Conservation (phyloP, 2,329 filamentous ascomycete genomes). For the Scedosporium minutisporum region DNA sequence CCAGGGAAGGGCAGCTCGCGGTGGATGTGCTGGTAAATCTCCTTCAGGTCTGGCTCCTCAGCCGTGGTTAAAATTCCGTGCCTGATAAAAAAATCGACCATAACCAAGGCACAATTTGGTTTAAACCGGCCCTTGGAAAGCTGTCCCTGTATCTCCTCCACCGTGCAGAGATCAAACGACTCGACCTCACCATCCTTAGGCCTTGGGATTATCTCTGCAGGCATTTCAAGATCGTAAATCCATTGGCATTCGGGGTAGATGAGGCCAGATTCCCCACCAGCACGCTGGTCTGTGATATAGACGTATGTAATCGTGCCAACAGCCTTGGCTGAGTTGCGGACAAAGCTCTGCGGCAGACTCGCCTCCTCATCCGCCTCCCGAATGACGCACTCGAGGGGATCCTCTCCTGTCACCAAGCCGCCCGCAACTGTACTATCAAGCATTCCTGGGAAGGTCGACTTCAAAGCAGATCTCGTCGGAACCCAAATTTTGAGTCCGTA, state of each 20-base stretch:
- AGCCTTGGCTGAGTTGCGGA: slow-evolving; percentile 48
- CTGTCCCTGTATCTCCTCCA: slow-evolving; percentile 65
- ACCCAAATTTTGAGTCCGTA: slow-evolving; percentile 73
- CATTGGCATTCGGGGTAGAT: slow-evolving; percentile 89
- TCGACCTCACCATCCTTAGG: slow-evolving; percentile 87
- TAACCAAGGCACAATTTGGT: slow-evolving; percentile 76
- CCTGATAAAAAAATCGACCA: slow-evolving; percentile 84
- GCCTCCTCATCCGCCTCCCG: slow-evolving; percentile 88
- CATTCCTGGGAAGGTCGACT: slow-evolving; percentile 85
- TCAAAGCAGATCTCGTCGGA: slow-evolving; percentile 62
- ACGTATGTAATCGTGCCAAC: slow-evolving; percentile 75
- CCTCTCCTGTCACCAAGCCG: slow-evolving; percentile 69
- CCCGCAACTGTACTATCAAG: slow-evolving; percentile 88
- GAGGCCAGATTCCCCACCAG: slow-evolving; percentile 71
- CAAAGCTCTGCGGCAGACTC: slow-evolving; percentile 59
- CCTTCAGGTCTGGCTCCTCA: slow-evolving; percentile 68
- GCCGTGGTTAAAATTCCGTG: slow-evolving; percentile 70
- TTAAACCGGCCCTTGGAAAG: slow-evolving; percentile 74
- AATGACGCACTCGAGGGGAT: slow-evolving; percentile 70
- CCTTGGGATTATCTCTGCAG: slow-evolving; percentile 54
- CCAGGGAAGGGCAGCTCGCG: slow-evolving; percentile 73
- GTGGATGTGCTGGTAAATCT: slow-evolving; percentile 68
- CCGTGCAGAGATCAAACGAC: slow-evolving; percentile 65
- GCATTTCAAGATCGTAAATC: slow-evolving; percentile 78
- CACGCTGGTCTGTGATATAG: slow-evolving; percentile 63